Percentiles rank a stretch among this genome's conserved stretches.
phyloP scores from a whole-genome alignment of 169 alveolate genomes.

The Cryptosporidium viatorum region DNA sequence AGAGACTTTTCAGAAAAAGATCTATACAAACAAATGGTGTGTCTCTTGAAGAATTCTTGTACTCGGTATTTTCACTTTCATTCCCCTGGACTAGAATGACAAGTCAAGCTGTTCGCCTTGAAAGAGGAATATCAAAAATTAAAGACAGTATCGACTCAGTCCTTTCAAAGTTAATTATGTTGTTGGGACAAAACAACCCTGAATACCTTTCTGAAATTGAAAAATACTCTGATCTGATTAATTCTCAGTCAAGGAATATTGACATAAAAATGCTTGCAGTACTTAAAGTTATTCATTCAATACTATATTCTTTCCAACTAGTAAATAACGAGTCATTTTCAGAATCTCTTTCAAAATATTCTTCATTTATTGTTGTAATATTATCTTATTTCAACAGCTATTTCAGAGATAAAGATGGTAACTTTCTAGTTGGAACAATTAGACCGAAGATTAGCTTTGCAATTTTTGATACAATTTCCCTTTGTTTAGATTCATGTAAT shows the following conservation, averaged over 20 bases:
- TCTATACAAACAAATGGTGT: neutral
- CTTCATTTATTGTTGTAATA: neutral
- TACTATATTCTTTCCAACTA: neutral
- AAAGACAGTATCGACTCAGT: constrained; percentile 48
- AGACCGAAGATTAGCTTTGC: constrained; percentile 26
- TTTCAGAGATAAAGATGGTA: constrained; percentile 17
- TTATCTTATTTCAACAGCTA: constrained; percentile 29
- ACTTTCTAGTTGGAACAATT: constrained; percentile 17
- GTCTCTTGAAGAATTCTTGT: constrained; percentile 11
- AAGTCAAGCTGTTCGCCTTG: constrained; percentile 4
- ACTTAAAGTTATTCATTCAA: constrained; percentile 19
- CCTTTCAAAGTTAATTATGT: constrained; percentile 22
- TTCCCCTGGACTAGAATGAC: constrained; percentile 70
- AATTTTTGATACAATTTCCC: constrained; percentile 52
- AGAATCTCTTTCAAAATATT: constrained; percentile 28
- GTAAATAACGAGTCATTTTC: neutral
- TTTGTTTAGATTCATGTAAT: constrained; percentile 30
- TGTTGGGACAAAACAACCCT: neutral
- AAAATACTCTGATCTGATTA: neutral
- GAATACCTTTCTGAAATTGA: constrained; percentile 15
- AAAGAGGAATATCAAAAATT: neutral
- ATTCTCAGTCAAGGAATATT: neutral
- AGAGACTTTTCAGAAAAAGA: constrained; percentile 7
- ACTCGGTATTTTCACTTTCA: constrained; percentile 41
- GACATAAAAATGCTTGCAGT: constrained; percentile 36